Conservation (phyloP, 306 rosid species). For the Gleditsia sinensis region DNA sequence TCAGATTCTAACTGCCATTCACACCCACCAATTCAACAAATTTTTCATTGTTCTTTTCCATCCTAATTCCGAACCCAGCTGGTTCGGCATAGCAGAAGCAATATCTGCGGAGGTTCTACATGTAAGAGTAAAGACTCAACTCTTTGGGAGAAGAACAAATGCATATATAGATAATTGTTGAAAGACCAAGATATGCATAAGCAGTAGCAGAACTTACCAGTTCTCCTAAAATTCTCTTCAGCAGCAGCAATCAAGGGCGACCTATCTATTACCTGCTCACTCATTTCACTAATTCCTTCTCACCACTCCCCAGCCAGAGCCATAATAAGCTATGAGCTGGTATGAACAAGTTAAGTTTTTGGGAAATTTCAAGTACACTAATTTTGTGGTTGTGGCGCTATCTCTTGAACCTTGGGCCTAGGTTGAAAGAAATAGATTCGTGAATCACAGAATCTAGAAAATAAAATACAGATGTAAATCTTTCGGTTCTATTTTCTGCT, state of each 20-base stretch:
- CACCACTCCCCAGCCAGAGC: too few species aligned
- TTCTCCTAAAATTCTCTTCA: slow-evolving; percentile 12
- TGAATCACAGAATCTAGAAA: too few species aligned
- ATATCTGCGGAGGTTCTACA: too few species aligned
- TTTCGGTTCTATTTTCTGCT: too few species aligned
- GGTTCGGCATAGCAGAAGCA: neutral
- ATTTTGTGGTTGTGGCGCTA: neutral
- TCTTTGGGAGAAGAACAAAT: neutral
- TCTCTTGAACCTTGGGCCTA: neutral
- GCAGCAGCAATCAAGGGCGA: neutral
- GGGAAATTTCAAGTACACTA: neutral
- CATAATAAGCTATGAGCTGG: neutral
- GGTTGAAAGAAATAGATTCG: neutral
- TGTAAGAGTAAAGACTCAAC: neutral
- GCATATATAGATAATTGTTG: neutral
- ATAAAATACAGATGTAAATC: neutral
- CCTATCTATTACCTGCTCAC: neutral
- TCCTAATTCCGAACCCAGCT: neutral
- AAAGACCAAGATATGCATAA: neutral
- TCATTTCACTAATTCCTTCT: slow-evolving; percentile 21
- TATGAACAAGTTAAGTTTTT: neutral
- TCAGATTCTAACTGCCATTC: neutral
- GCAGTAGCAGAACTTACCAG: slow-evolving; percentile 27
- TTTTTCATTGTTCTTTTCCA: neutral
- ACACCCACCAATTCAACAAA: neutral